These are phyloP conservation scores for Aspergillus floridensis DNA, from an alignment of 2,329 filamentous ascomycete species.

Conservation along the genomic window DNA sequence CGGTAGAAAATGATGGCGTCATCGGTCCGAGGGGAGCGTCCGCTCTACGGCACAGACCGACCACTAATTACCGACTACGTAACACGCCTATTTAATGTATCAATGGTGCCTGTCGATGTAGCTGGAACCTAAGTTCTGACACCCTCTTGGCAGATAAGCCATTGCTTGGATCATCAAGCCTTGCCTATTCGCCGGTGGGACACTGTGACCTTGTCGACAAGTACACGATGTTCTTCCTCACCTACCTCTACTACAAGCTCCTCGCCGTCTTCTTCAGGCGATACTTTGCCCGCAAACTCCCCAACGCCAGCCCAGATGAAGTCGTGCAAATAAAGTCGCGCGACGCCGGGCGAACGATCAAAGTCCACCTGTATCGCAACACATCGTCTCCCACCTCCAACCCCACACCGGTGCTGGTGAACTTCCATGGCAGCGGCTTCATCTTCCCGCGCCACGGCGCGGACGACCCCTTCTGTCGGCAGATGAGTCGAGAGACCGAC, in stretches of 20 bases:
- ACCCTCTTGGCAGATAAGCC: neutral
- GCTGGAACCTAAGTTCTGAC: neutral
- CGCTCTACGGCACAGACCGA: neutral
- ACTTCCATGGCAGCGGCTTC: slow-evolving; percentile 38
- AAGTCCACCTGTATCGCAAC: slow-evolving; percentile 30
- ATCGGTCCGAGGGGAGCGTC: neutral
- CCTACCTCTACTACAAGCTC: slow-evolving; percentile 24
- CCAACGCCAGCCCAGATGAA: slow-evolving; percentile 22
- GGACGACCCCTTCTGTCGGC: slow-evolving; percentile 33
- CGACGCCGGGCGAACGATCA: slow-evolving; percentile 30
- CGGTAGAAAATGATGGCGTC: neutral
- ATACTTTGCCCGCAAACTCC: slow-evolving; percentile 2
- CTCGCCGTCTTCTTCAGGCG: slow-evolving; percentile 19
- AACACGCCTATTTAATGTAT: neutral
- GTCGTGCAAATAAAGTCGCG: slow-evolving; percentile 31
- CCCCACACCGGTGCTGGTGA: slow-evolving; percentile 32
- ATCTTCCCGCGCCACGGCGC: slow-evolving; percentile 31
- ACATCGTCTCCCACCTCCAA: slow-evolving; percentile 9
- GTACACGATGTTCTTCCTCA: slow-evolving; percentile 19
- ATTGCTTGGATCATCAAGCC: neutral
- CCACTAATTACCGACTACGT: neutral
- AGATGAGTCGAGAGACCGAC: slow-evolving; percentile 23
- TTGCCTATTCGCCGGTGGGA: neutral
- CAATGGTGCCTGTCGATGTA: neutral
- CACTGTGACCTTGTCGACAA: neutral